Evolutionary conservation across 1,139 yeast genomes (phyloP).

Genomic region (Pichia sp.): DNA sequence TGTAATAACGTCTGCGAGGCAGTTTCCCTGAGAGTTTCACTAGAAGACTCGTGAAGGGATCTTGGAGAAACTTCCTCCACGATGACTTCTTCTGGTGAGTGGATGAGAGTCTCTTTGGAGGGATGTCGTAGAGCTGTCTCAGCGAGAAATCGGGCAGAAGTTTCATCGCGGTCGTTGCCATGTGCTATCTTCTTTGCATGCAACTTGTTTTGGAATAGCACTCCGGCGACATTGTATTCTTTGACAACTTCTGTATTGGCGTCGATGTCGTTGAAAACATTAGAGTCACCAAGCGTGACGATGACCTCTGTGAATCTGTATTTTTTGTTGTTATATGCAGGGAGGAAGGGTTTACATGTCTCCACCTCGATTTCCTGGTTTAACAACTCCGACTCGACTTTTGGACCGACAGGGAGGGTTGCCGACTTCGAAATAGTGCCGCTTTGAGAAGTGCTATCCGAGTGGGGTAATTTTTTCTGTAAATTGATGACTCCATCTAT

Average conservation of each 20-base stretch:
- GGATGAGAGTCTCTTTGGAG: neutral
- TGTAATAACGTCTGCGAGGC: neutral
- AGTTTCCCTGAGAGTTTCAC: neutral
- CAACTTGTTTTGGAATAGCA: neutral
- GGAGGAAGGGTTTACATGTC: slow-evolving; percentile 55
- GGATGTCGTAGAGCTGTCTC: neutral
- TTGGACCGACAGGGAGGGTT: neutral
- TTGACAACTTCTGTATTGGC: neutral
- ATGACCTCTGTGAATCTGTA: slow-evolving; percentile 27
- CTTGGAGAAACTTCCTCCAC: neutral
- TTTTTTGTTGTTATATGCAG: slow-evolving; percentile 42
- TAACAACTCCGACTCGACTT: neutral
- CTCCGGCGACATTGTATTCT: slow-evolving; percentile 10
- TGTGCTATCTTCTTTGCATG: neutral
- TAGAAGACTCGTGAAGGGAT: neutral
- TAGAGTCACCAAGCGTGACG: neutral
- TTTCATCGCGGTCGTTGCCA: neutral
- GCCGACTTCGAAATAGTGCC: neutral
- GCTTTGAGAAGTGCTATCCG: neutral
- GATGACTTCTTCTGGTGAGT: neutral
- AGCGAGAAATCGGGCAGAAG: neutral
- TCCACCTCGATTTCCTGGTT: slow-evolving; percentile 58
- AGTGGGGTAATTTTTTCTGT: neutral
- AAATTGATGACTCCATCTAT: slow-evolving; percentile 9
- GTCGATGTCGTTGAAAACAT: slow-evolving; percentile 7